Conservation (phyloP, 345 rosid species). For the Citrus hindsii region DNA sequence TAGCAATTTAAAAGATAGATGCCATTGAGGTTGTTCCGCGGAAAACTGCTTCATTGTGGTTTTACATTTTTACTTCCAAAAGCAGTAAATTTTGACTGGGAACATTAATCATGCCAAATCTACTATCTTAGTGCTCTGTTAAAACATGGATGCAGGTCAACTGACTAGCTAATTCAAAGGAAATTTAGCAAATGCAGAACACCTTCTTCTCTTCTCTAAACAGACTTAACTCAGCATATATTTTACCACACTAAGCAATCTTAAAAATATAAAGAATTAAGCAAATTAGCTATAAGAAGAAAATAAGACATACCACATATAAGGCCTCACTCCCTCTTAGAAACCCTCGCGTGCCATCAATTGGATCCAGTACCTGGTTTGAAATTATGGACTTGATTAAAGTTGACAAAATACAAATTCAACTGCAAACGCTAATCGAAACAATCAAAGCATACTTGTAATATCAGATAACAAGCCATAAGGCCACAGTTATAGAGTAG, state of each 20-base stretch:
- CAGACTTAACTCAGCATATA: background rate
- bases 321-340: conserved; percentile 68
- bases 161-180: background rate
- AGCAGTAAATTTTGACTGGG: background rate
- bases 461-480: background rate
- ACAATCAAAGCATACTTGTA: conserved; percentile 1
- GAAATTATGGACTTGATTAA: conserved; percentile 3
- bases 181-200: background rate
- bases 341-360: conserved; percentile 88
- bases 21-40: background rate
- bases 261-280: background rate
- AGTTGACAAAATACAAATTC: background rate
- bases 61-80: too few relatives aligned
- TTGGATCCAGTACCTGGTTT: conserved; percentile 81
- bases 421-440: conserved; percentile 5
- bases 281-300: background rate
- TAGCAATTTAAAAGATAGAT: background rate
- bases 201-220: background rate
- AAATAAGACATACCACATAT: conserved; percentile 65
- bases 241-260: conserved; percentile 1
- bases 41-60: background rate
- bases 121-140: background rate
- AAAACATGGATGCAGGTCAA: background rate
- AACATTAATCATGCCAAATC: background rate
- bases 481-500: background rate